These are phyloP conservation scores for Puccinia sorghi DNA, from an alignment of 1,284 basidiomycete species.

Conservation along the genomic window DNA sequence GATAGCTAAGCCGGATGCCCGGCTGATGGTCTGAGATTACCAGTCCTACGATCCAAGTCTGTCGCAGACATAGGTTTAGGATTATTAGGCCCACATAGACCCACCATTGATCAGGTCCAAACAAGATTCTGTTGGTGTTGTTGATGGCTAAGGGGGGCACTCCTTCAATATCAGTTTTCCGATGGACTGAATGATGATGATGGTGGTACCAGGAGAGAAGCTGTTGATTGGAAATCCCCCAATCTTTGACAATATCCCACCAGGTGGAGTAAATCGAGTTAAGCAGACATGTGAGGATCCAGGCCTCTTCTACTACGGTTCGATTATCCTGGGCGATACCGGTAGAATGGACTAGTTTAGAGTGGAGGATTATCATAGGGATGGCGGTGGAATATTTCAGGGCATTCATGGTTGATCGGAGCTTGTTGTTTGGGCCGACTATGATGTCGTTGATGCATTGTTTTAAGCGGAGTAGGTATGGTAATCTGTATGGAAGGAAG, in stretches of 20 bases:
- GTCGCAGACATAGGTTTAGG: conserved; percentile 82
- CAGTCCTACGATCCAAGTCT: conserved; percentile 93
- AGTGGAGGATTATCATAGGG: conserved; percentile 80
- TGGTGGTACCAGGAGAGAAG: not conserved
- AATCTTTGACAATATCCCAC: conserved; percentile 99
- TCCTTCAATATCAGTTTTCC: not conserved
- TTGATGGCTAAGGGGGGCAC: not conserved
- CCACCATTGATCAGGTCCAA: conserved; percentile 66
- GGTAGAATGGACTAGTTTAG: conserved; percentile 14
- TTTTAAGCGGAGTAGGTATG: conserved; percentile 84
- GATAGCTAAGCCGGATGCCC: conserved; percentile 80
- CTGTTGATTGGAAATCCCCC: conserved; percentile 78
- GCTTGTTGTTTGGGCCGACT: conserved; percentile 60
- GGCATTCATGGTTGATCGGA: conserved; percentile 84
- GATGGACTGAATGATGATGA: not conserved
- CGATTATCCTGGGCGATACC: no score
- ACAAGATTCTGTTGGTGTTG: conserved; percentile 58
- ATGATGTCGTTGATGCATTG: conserved; percentile 89
- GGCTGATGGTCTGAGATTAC: conserved; percentile 81
- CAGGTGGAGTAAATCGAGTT: conserved; percentile 96
- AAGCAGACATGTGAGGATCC: conserved; percentile 68
- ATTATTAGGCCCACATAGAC: conserved; percentile 83
- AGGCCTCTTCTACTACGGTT: not conserved
- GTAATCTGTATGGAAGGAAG: conserved; percentile 65
- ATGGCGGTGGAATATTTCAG: conserved; percentile 95